Evolutionary conservation across 768 basidiomycete genomes (phyloP), one percentile per base, ranked within the genome.

Genomic region (Kwoniella dendrophila): DNA sequence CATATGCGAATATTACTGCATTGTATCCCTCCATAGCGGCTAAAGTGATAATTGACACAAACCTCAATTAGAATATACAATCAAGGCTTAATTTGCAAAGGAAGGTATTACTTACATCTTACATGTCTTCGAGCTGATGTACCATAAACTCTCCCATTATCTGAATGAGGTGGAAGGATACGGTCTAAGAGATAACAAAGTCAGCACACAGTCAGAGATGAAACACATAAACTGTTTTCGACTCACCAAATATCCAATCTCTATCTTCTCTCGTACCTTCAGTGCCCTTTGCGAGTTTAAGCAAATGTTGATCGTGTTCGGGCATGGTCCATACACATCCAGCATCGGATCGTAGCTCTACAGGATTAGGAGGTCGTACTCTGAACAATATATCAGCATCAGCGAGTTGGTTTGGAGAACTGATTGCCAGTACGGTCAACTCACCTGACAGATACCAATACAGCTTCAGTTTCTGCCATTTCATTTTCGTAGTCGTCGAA

Each of bases 11-110:
- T 41, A 97, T 85, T 66, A 98, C 90, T 7, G 93, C 86, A 78
- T 98, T 97, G 83, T 86, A 98, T 18, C 96, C 96, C 52, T 92
- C 90, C 92, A 98, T 96, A 10, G 94, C 92, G 3, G 93, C 90
- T 59, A 68, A 60, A 18, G 67, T 63, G 44, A 14, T 66, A 22
- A 26, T 20, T 14, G 6, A 43, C 29, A 64, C 11, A 71, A 68
- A 16, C 53, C 33, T 12, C 5, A 7, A 43, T 43, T 33, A 4
- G 18, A 24, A 16, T 11, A 47, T 36, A 67, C 20, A 18, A n/a
- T 12, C 10, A 29, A 18, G 29, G 24, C 10, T n/a, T n/a, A n/a
- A 27, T 24, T 18, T 34, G n/a, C 30, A 47, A 7, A 26, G 4
- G 24, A 16, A 48, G 24, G 47, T 11, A 34, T 8, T 16, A 58